Evolutionary conservation across 2,329 filamentous ascomycete genomes (phyloP).

Genomic region (Epichloe aotearoae): DNA sequence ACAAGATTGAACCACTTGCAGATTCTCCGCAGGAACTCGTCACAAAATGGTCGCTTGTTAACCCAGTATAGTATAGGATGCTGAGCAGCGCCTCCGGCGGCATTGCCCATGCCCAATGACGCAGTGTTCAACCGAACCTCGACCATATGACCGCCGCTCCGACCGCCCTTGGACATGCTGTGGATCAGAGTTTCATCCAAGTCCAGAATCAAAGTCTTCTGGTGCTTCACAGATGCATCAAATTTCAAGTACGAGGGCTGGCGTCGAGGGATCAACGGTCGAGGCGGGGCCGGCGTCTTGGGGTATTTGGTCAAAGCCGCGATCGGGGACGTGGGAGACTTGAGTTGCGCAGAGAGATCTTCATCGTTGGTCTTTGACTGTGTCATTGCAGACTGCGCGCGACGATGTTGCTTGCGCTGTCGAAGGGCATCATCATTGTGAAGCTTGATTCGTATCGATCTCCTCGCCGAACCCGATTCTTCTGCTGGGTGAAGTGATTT

Average conservation of each 20-base stretch:
- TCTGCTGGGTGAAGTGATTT: constrained; percentile 47
- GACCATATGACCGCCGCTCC: constrained; percentile 95
- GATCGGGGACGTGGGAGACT: constrained; percentile 81
- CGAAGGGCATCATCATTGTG: constrained; percentile 65
- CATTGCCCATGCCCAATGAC: constrained; percentile 47
- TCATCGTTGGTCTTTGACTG: constrained; percentile 28
- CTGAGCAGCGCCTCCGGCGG: constrained; percentile 56
- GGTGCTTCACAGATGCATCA: constrained; percentile 43
- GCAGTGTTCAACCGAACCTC: constrained; percentile 80
- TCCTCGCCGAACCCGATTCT: constrained; percentile 50
- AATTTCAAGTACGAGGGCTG: constrained; percentile 75
- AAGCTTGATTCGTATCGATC: constrained; percentile 84
- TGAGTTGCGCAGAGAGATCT: constrained; percentile 66
- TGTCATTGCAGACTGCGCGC: constrained; percentile 37
- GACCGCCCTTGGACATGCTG: constrained; percentile 90
- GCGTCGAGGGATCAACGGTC: constrained; percentile 76
- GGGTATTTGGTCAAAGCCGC: constrained; percentile 77
- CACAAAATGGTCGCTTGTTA: constrained; percentile 92
- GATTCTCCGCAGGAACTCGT: constrained; percentile 84
- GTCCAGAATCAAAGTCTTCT: constrained; percentile 91
- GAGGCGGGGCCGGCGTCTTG: constrained; percentile 74
- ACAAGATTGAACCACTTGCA: constrained; percentile 98
- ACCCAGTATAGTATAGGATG: constrained; percentile 98
- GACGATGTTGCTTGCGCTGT: constrained; percentile 59
- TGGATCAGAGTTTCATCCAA: constrained; percentile 96